phyloP scores from a whole-genome alignment of 805 yeast species.

The Starmerella powellii region DNA sequence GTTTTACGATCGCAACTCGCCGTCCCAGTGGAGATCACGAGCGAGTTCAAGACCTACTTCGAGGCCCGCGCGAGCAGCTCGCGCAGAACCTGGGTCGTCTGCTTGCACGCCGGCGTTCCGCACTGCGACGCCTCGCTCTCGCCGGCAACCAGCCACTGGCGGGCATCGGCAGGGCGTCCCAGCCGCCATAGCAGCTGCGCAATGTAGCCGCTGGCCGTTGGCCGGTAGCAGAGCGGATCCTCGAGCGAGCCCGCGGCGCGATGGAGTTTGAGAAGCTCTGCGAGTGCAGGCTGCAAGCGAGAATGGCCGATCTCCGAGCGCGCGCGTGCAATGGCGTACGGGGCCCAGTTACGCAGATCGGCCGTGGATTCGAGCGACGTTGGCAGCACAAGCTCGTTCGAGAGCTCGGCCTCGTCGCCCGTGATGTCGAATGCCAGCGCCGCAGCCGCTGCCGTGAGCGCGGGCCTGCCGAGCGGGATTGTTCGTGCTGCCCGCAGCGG shows the following conservation, averaged over 20 bases:
- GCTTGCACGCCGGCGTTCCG: slow-evolving; percentile 20
- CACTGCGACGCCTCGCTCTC: slow-evolving; percentile 13
- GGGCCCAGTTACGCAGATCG: slow-evolving; percentile 4
- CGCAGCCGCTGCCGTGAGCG: slow-evolving; percentile 22
- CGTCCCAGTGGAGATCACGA: no score
- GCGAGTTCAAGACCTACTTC: no score
- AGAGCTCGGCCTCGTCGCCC: not conserved
- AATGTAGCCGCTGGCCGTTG: slow-evolving; percentile 20
- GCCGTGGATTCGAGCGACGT: slow-evolving; percentile 4
- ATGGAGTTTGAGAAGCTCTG: slow-evolving; percentile 20
- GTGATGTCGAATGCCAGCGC: slow-evolving; percentile 19
- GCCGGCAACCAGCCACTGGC: slow-evolving; percentile 17
- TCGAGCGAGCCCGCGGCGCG: slow-evolving; percentile 14
- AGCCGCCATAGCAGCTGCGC: slow-evolving; percentile 24
- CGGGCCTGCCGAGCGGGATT: slow-evolving; percentile 24
- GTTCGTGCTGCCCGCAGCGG: slow-evolving; percentile 24
- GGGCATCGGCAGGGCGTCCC: slow-evolving; percentile 17
- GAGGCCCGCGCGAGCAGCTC: slow-evolving; percentile 7
- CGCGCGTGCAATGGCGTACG: slow-evolving; percentile 22
- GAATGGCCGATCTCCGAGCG: slow-evolving; percentile 13
- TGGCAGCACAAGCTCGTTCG: slow-evolving; percentile 2
- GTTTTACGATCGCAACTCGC: no score
- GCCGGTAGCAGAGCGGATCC: slow-evolving; percentile 18
- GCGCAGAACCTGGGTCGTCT: slow-evolving; percentile 15
- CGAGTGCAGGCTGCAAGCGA: slow-evolving; percentile 21